A percentile compares a stretch with the other conserved stretches of the same genome.
These are phyloP conservation scores for Arthrobotrys conoides DNA, from an alignment of 2,329 filamentous ascomycete species.

Conservation along the genomic window DNA sequence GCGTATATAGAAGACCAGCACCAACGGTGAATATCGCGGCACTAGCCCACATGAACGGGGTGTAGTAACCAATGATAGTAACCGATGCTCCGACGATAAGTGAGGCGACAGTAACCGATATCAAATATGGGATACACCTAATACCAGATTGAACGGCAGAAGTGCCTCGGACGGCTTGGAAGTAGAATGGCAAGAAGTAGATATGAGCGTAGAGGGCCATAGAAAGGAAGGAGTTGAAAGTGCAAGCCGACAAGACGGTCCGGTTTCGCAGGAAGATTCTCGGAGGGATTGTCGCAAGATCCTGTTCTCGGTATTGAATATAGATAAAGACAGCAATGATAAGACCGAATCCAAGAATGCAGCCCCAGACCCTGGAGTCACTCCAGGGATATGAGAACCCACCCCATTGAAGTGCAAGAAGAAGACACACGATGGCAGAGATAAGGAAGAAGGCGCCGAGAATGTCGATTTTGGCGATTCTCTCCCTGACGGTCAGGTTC, in stretches of 20 bases:
- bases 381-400: slow-evolving; percentile 65
- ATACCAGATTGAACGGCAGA: slow-evolving; percentile 69
- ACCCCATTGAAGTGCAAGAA: slow-evolving; percentile 66
- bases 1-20: slow-evolving; percentile 68
- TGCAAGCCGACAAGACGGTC: slow-evolving; percentile 65
- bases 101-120: slow-evolving; percentile 67
- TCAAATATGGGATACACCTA: slow-evolving; percentile 68
- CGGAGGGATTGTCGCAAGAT: slow-evolving; percentile 67
- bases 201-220: slow-evolving; percentile 66
- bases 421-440: slow-evolving; percentile 65
- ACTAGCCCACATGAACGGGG: slow-evolving; percentile 67
- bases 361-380: slow-evolving; percentile 58
- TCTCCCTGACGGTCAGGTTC: slow-evolving; percentile 61
- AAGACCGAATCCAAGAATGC: slow-evolving; percentile 63
- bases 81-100: slow-evolving; percentile 68
- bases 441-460: slow-evolving; percentile 66
- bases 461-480: slow-evolving; percentile 66
- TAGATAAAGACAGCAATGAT: slow-evolving; percentile 65
- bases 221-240: slow-evolving; percentile 65
- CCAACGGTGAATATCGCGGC: slow-evolving; percentile 67
- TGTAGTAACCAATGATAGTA: slow-evolving; percentile 68
- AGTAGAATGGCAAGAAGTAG: slow-evolving; percentile 70
- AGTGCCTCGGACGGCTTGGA: slow-evolving; percentile 69
- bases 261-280: slow-evolving; percentile 67
- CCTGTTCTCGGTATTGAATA: slow-evolving; percentile 65